Evolutionary conservation across 2,329 filamentous ascomycete species (phyloP).

Genomic region (Capronia coronata): DNA sequence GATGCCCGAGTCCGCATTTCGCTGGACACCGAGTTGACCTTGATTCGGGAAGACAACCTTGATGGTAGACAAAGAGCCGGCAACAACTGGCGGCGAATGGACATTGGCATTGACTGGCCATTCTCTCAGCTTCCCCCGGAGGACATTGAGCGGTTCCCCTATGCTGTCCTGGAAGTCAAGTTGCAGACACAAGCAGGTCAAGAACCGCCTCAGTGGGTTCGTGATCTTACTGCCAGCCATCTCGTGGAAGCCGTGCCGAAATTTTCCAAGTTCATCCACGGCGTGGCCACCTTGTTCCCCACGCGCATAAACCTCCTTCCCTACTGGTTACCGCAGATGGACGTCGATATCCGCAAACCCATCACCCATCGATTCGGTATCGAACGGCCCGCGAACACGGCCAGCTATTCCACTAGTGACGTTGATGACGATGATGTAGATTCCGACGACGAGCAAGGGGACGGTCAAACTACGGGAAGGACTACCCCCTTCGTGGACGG

Average conservation of each 20-base stretch:
- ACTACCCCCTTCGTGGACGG: slow-evolving; percentile 30
- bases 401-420: slow-evolving; percentile 68
- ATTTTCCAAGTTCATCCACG: slow-evolving; percentile 98
- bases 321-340: slow-evolving; percentile 98
- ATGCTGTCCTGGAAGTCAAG: slow-evolving; percentile 94
- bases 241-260: slow-evolving; percentile 98
- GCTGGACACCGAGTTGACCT: slow-evolving; percentile 89
- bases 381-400: slow-evolving; percentile 66
- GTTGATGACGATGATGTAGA: slow-evolving; percentile 68
- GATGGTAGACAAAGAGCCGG: slow-evolving; percentile 71
- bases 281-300: slow-evolving; percentile 80
- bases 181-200: slow-evolving; percentile 93
- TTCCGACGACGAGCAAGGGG: slow-evolving; percentile 52
- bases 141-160: slow-evolving; percentile 87
- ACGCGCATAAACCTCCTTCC: slow-evolving; percentile 81
- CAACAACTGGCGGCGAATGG: slow-evolving; percentile 91
- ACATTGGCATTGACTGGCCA: slow-evolving; percentile 93
- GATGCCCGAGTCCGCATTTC: slow-evolving; percentile 95
- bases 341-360: slow-evolving; percentile 92
- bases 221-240: slow-evolving; percentile 85
- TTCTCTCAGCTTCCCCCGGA: slow-evolving; percentile 80
- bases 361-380: slow-evolving; percentile 85
- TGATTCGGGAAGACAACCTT: slow-evolving; percentile 91
- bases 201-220: slow-evolving; percentile 93
- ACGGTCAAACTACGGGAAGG: slow-evolving; percentile 27